A percentile compares a stretch with the other conserved stretches of the same genome.
phyloP scores from a whole-genome alignment of 2,329 filamentous ascomycete genomes.

The Torrubiella hemipterigena region DNA sequence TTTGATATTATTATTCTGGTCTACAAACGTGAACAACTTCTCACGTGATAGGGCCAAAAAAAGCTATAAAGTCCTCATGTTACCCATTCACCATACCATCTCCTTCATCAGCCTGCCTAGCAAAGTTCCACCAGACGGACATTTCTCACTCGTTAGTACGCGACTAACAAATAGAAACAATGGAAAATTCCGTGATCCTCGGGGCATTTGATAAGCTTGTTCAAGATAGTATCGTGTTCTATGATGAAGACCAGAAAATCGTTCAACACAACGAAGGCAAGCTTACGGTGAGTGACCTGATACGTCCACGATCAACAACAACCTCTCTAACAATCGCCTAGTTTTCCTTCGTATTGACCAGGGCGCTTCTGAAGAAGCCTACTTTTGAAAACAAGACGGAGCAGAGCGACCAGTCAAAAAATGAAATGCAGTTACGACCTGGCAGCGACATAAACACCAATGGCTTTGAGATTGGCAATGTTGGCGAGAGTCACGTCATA shows the following conservation, averaged over 20 bases:
- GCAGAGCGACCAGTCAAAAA: neutral
- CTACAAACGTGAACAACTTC: neutral
- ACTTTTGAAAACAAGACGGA: neutral
- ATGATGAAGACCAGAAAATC: neutral
- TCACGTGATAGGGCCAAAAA: neutral
- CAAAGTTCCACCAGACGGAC: too few species aligned
- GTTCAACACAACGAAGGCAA: neutral
- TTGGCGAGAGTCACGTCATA: slow-evolving; percentile 30
- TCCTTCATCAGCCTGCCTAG: too few species aligned
- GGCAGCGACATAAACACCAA: slow-evolving; percentile 29
- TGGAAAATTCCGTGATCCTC: neutral
- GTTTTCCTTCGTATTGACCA: neutral
- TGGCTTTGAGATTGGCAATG: slow-evolving; percentile 25
- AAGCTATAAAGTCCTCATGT: neutral
- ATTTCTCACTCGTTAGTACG: neutral
- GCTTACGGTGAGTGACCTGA: neutral
- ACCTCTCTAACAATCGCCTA: neutral
- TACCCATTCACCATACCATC: neutral
- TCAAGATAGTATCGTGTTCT: neutral
- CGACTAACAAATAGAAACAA: neutral
- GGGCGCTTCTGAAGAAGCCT: slow-evolving; percentile 5
- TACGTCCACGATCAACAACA: neutral
- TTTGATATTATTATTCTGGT: neutral
- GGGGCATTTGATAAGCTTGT: neutral
- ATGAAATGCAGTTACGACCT: slow-evolving; percentile 7